Percentiles rank a stretch among this genome's conserved stretches.
These are phyloP conservation scores for Moniliella sp. DNA, from an alignment of 1,284 basidiomycete genomes.

Conservation along the genomic window DNA sequence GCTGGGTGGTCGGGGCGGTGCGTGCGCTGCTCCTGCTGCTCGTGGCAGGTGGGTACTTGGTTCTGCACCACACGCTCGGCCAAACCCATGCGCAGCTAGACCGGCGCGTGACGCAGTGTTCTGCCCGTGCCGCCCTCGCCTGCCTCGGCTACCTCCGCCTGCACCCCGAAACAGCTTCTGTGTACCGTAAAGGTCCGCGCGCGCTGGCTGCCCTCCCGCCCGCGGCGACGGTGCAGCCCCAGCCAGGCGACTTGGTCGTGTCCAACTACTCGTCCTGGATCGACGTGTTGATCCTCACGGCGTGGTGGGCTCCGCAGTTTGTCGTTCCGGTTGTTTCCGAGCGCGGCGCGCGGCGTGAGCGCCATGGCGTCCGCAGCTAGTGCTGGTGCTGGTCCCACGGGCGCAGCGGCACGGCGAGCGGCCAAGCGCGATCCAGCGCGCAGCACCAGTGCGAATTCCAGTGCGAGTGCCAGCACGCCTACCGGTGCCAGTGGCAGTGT, in stretches of 20 bases:
- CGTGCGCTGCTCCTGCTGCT: not conserved
- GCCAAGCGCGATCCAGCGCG: too few species aligned
- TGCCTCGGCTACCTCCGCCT: too few species aligned
- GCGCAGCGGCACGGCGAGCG: too few species aligned
- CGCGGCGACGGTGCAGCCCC: conserved; percentile 1
- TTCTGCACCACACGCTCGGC: not conserved
- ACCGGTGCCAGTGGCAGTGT: too few species aligned
- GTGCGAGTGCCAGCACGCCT: too few species aligned
- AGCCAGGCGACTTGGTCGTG: conserved; percentile 21
- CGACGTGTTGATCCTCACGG: conserved; percentile 20
- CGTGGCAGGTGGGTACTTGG: not conserved
- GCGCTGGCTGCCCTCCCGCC: not conserved
- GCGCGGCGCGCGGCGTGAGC: too few species aligned
- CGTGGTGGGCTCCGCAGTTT: conserved; percentile 6
- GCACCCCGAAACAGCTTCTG: not conserved
- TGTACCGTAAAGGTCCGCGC: conserved; percentile 3
- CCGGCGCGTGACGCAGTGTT: not conserved
- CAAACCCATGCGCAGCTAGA: not conserved
- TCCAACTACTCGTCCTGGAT: conserved; percentile 22
- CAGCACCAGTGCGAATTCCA: too few species aligned
- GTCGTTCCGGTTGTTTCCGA: conserved; percentile 6
- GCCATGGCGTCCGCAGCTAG: too few species aligned
- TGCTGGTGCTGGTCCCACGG: too few species aligned
- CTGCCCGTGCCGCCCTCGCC: conserved; percentile 2
- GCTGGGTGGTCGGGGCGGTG: not conserved